These are phyloP conservation scores for Penicillium frequentans DNA, from an alignment of 2,329 filamentous ascomycete genomes.

Conservation along the genomic window DNA sequence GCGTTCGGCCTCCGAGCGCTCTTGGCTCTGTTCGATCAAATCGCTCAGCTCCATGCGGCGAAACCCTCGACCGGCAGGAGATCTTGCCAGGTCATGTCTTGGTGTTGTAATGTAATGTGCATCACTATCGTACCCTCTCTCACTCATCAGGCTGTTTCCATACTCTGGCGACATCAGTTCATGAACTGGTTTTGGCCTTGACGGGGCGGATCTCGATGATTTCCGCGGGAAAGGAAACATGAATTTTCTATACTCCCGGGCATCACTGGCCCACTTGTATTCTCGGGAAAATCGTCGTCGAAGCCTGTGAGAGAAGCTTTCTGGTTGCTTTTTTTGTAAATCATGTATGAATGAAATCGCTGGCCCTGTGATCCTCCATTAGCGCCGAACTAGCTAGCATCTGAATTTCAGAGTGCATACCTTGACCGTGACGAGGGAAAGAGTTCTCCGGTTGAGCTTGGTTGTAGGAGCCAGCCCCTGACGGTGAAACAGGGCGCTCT, in stretches of 20 bases:
- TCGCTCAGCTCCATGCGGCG: slow-evolving; percentile 18
- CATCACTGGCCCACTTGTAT: slow-evolving; percentile 17
- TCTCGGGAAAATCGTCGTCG: slow-evolving; percentile 37
- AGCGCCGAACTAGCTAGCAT: background rate
- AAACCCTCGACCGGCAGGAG: slow-evolving; percentile 5
- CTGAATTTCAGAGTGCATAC: background rate
- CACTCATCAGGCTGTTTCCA: slow-evolving; percentile 39
- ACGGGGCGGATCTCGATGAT: slow-evolving; percentile 11
- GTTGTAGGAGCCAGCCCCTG: slow-evolving; percentile 13
- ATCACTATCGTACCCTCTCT: slow-evolving; percentile 44
- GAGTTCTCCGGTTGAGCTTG: slow-evolving; percentile 1
- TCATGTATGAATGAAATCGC: slow-evolving; percentile 2
- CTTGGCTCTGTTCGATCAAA: slow-evolving; percentile 21
- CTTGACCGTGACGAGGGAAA: slow-evolving; percentile 8
- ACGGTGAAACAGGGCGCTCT: slow-evolving; percentile 15
- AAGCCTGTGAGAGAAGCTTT: slow-evolving; percentile 29
- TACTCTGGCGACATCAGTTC: slow-evolving; percentile 15
- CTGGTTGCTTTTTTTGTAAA: slow-evolving; percentile 12
- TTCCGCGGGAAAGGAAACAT: slow-evolving; percentile 20
- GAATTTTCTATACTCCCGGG: slow-evolving; percentile 16
- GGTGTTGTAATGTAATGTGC: slow-evolving; percentile 40
- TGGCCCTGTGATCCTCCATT: slow-evolving; percentile 1
- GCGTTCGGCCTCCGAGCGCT: slow-evolving; percentile 12
- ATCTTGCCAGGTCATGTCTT: slow-evolving; percentile 16
- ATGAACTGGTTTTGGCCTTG: background rate